phyloP scores from a whole-genome alignment of 805 yeast genomes.

The Huiozyma sinensis region DNA sequence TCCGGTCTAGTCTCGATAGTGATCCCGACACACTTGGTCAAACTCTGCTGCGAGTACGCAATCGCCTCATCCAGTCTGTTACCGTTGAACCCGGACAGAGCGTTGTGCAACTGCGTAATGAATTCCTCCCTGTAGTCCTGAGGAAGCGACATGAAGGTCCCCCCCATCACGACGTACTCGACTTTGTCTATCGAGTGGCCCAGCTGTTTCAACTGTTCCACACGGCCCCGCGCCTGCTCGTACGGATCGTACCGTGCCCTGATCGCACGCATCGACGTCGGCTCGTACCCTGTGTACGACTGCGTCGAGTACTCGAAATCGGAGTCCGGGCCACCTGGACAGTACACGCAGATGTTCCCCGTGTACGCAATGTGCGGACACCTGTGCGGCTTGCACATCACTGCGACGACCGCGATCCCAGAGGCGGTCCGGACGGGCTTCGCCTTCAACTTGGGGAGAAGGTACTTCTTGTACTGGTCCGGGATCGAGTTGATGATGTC shows the following conservation, averaged over 20 bases:
- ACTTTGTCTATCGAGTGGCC: conserved; percentile 97
- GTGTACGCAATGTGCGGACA: conserved; percentile 99
- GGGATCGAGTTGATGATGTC: conserved; percentile 94
- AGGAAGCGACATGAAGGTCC: conserved; percentile 94
- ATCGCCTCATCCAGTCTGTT: conserved; percentile 84
- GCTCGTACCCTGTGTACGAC: conserved; percentile 96
- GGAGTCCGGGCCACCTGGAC: conserved; percentile 98
- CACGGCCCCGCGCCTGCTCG: conserved; percentile 96
- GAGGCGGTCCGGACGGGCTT: conserved; percentile 98
- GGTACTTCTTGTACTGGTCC: conserved; percentile 84
- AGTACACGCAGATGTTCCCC: conserved; percentile 95
- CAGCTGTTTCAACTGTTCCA: conserved; percentile 86
- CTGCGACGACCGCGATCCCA: conserved; percentile 98
- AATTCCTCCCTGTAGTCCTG: conserved; percentile 82
- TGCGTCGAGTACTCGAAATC: conserved; percentile 98
- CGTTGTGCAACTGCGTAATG: conserved; percentile 85
- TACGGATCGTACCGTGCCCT: conserved; percentile 97
- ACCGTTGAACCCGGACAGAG: conserved; percentile 86
- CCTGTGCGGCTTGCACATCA: conserved; percentile 98
- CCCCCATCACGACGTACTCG: conserved; percentile 97
- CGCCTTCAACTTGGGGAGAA: conserved; percentile 91
- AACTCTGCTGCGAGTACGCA: conserved; percentile 80
- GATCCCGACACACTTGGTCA: conserved; percentile 95
- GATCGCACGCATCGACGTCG: conserved; percentile 98
- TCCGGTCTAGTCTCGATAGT: conserved; percentile 98